Evolutionary conservation across 2,329 filamentous ascomycete genomes (phyloP), one percentile per base, ranked within the genome.

Genomic region (Arthrinium phaeospermum): DNA sequence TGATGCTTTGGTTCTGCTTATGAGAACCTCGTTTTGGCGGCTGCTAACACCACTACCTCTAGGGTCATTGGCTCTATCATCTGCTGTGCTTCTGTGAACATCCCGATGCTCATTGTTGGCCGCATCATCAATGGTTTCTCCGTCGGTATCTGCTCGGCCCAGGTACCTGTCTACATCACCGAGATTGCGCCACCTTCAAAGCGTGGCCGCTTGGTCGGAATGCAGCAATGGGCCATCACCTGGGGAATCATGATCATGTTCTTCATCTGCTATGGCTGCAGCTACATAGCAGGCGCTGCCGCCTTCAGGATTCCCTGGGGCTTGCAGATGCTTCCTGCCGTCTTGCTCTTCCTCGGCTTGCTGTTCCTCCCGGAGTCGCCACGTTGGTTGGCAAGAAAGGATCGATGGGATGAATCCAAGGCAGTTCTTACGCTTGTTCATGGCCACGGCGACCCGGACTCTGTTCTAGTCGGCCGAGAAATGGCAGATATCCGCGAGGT

Each of bases 401-500:
- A 85, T 71, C 83, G 85, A 51, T 84, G 82, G 82, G 84, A 84
- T 4, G 84, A 87, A 71, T 79, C 82, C 22, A 83, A 84, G 73
- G 78, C 79, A 0, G 85, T 91, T 45, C 81, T 91, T 73, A 83
- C 82, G 2, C 79, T 88, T 51, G 84, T 93, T 1, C 91, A 93
- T 77, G 91, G 88, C 51, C 86, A 91, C 71, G 92, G 93, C 1
- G 88, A 95, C 74, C 82, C 84, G 1, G 85, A 90, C 77, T 88
- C 88, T 53, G 88, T 90, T 0, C 92, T 93, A 75, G 93, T 96
- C 13, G 82, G 82, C 13, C 87, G 85, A 44, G 94, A 96, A 80
- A 84, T 93, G 79, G 84, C 90, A 27, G 93, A 95, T 75, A 96
- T 96, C 79, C 88, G 90, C 75, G 89, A 92, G 51, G 91, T 91